Evolutionary conservation across 2,329 filamentous ascomycete genomes (phyloP), one percentile per base, ranked within the genome.

Genomic region (Plectosphaerella cucumerina): DNA sequence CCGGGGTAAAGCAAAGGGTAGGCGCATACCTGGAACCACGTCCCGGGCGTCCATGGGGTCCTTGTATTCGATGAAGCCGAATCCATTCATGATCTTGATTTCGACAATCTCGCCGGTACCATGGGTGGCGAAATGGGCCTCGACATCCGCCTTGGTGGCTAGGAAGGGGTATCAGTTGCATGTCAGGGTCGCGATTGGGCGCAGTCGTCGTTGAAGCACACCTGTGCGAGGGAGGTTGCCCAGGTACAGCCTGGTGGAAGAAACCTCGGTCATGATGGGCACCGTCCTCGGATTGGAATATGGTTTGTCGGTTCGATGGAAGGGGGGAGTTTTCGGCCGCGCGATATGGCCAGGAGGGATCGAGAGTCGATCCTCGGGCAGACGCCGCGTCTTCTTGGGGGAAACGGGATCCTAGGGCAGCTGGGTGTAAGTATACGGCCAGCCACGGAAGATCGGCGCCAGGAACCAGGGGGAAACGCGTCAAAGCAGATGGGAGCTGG

Each of bases 11-110:
- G 52, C 51, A 56, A 46, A 54, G 59, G 10, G n/a, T 18, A 18
- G n/a, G 6, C n/a, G 35, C 86, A 77, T 83, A 97, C 94, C 93
- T 73, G 94, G 94, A 65, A 99, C 94, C 58, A 99, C 92, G 75
- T 99, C 94, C 68, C 93, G 89, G 61, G 94, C 94, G 76, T 99
- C 94, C 88, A 97, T 90, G 53, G 91, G 85, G 76, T 97, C 94
- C 73, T 97, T 95, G 74, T 97, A 99, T 73, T 99, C 94, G 69
- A 99, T 96, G 78, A 99, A 99, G 70, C 94, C 94, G 69, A 99
- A 99, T 66, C 94, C 94, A 70, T 96, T 97, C 94, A 99, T 99
- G 58, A 99, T 85, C 80, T 99, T 99, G 77, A 99, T 93, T 77
- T 99, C 94, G 61, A 89, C 94, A 69, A 99, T 97, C 71, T 96